Base-by-base conservation (phyloP, 2,329 filamentous ascomycete genomes). In the Lasiodiplodia sp. region DNA sequence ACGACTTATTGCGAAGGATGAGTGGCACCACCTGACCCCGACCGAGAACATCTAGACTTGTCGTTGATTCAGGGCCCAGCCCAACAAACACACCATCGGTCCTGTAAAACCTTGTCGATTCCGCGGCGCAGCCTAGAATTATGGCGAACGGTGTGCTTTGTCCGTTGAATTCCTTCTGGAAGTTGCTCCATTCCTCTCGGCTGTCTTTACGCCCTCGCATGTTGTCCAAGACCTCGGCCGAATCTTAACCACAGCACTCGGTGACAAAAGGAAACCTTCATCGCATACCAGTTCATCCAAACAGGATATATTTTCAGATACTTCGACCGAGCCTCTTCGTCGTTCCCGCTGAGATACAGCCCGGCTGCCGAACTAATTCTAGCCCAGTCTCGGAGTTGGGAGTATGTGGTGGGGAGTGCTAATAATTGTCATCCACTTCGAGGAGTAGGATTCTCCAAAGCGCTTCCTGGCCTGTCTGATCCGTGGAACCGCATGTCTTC, bases 21-120 rank as follows among this genome's bases (percentile, higher is more conserved):
- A 66, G 55, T 16, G 62, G 62, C 21, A 66, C 62, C 21, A 66
- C 62, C 6, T 49, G 49, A 49, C 21, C 62, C 62, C 11, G 18
- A 12, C 1, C 28, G 28, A 28, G 28, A 66, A 21, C 11, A 66
- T 37, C 49, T 23, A 53, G 8, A 66, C 51, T 5, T 12, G n/a
- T 53, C 7, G 28, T 31, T 1, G 62, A 38, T 5, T 21, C 49
- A 3, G 62, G 49, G 1, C 62, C 62, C 28, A 66, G 21, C 2
- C 62, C 62, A 11, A 66, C 10, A 23, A 12, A 55, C 1, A 49
- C 62, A 10, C 51, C 16, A 16, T 37, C 49, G 1, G 62, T 66
- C 2, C 23, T 16, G 31, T 55, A 66, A 6, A 66, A n/a, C 14
- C 62, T 49, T 14, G 49, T 28, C 6, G 62, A 55, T 12, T 14